Evolutionary conservation across 148 eudicot species (phyloP).

Genomic region (Nepenthes mirabilis): DNA sequence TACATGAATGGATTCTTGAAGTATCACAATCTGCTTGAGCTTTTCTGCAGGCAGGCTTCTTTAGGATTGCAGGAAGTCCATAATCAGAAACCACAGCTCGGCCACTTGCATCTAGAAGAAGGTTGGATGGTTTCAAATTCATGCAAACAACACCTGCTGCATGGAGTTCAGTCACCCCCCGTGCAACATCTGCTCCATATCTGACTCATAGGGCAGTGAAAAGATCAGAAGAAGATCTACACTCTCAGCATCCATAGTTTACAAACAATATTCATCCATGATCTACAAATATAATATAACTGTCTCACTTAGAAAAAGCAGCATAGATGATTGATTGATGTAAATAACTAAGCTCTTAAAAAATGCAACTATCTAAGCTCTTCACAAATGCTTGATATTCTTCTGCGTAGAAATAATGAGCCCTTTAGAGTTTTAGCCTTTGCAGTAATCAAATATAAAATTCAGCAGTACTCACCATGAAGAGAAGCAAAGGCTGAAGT

Average conservation of each 20-base stretch:
- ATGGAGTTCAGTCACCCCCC: slow-evolving; percentile 96
- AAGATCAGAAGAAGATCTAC: neutral
- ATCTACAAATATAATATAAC: no score
- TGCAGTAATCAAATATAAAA: no score
- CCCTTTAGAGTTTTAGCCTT: no score
- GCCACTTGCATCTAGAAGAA: slow-evolving; percentile 76
- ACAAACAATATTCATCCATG: no score
- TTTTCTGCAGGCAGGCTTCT: slow-evolving; percentile 78
- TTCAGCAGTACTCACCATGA: no score
- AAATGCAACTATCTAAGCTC: no score
- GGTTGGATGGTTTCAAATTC: slow-evolving; percentile 91
- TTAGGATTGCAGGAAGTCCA: slow-evolving; percentile 87
- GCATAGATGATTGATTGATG: no score
- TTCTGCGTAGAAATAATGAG: no score
- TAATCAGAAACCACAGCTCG: slow-evolving; percentile 92
- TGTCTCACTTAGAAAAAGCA: no score
- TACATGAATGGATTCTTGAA: slow-evolving; percentile 78
- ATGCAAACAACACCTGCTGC: slow-evolving; percentile 97
- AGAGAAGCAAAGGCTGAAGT: no score
- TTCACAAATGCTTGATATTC: no score
- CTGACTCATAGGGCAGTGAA: slow-evolving; percentile 15
- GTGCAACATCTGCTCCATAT: slow-evolving; percentile 94
- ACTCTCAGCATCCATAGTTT: neutral
- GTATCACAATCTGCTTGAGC: slow-evolving; percentile 69
- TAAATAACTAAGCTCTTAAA: no score